phyloP scores from a whole-genome alignment of 2,329 filamentous ascomycete genomes.

The Sarocladium brachiariae region DNA sequence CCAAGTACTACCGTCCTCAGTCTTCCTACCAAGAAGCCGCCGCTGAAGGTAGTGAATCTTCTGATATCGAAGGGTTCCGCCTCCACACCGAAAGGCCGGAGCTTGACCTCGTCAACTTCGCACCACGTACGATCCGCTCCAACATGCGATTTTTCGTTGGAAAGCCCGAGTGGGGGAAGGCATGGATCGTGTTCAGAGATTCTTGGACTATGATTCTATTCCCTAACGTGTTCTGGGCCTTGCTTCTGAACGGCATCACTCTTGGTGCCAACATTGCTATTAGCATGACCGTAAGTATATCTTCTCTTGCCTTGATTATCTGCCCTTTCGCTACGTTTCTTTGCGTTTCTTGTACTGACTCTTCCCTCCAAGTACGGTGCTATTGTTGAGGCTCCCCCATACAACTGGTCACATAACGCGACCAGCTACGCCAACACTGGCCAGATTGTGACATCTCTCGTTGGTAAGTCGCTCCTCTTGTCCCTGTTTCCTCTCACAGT shows the following conservation, averaged over 20 bases:
- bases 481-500: background rate
- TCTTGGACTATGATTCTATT: background rate
- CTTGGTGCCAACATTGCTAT: background rate
- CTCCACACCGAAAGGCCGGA: background rate
- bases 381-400: background rate
- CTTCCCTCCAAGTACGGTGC: background rate
- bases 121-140: background rate
- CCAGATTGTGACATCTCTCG: background rate
- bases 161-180: background rate
- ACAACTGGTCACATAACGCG: background rate
- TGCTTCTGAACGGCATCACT: background rate
- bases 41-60: background rate
- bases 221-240: background rate
- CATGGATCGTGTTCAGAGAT: background rate
- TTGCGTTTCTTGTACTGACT: background rate
- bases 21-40: slow-evolving; percentile 5
- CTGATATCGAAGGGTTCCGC: background rate
- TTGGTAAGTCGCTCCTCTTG: background rate
- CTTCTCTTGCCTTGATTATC: background rate
- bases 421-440: background rate
- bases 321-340: background rate
- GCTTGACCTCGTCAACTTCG: background rate
- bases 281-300: background rate
- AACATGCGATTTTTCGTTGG: background rate
- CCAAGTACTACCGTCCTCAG: slow-evolving; percentile 24